These are phyloP conservation scores for Rhodotorula sp. DNA, from an alignment of 1,284 basidiomycete genomes.

Conservation along the genomic window DNA sequence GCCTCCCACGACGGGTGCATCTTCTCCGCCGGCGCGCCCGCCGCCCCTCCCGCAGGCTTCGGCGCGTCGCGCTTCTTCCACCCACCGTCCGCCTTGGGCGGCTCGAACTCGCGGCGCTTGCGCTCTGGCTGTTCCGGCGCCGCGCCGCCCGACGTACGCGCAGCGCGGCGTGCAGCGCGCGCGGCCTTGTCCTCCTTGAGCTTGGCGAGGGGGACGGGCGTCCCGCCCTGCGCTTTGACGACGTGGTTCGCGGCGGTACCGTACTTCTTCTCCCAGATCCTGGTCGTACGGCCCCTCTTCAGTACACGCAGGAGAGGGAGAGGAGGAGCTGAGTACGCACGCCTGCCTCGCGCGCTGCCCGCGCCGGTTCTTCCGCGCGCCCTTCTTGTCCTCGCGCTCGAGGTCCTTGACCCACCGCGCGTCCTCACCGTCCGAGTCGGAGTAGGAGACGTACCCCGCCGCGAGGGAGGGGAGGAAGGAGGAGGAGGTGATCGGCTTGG, in stretches of 20 bases:
- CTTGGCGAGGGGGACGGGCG: constrained; percentile 26
- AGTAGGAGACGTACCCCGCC: constrained; percentile 73
- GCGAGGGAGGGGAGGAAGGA: constrained; percentile 86
- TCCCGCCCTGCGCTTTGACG: constrained; percentile 60
- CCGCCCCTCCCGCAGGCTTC: constrained; percentile 38
- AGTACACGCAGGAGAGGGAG: neutral
- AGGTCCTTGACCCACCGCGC: constrained; percentile 61
- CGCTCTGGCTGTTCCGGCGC: neutral
- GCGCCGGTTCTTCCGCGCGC: constrained; percentile 75
- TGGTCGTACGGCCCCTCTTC: constrained; percentile 50
- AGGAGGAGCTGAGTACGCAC: constrained; percentile 60
- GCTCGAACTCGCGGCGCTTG: neutral
- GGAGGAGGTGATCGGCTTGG: constrained; percentile 57
- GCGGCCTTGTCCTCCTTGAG: constrained; percentile 35
- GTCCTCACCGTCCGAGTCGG: constrained; percentile 77
- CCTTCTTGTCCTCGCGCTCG: constrained; percentile 53
- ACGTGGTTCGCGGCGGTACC: constrained; percentile 88
- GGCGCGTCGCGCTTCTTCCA: constrained; percentile 5
- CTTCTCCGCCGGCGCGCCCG: constrained; percentile 53
- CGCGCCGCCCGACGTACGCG: neutral
- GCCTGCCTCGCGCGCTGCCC: constrained; percentile 88
- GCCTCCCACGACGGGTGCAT: constrained; percentile 94
- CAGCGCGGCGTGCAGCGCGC: neutral
- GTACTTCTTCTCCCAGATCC: constrained; percentile 97
- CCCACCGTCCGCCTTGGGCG: constrained; percentile 11